These are phyloP conservation scores for Fusarium incarnatum DNA, from an alignment of 2,329 filamentous ascomycete species.

Conservation along the genomic window DNA sequence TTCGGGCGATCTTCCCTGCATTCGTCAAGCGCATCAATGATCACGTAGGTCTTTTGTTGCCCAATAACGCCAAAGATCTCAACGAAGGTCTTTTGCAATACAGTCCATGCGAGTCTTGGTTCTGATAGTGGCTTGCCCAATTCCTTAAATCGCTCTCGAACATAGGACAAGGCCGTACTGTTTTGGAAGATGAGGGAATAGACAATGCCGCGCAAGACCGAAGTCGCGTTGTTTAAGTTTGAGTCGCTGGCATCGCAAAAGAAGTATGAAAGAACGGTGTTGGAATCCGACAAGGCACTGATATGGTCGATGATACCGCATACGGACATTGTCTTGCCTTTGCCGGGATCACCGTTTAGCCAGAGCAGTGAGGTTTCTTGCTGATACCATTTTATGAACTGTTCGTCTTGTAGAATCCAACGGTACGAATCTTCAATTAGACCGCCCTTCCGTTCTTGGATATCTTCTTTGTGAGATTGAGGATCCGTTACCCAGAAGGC, in stretches of 20 bases:
- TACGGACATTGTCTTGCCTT: neutral
- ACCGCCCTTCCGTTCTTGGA: neutral
- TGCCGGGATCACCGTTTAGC: neutral
- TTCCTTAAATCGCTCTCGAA: neutral
- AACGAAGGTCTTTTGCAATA: too few relatives aligned
- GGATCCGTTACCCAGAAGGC: neutral
- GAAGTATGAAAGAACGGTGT: neutral
- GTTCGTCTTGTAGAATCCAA: neutral
- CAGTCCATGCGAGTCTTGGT: rapidly evolving
- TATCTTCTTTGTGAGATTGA: neutral
- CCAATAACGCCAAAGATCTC: rapidly evolving
- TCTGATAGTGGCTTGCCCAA: rapidly evolving
- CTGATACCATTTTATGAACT: rapidly evolving
- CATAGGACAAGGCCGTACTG: rapidly evolving
- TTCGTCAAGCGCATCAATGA: too few relatives aligned
- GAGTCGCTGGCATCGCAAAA: neutral
- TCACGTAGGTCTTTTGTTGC: rapidly evolving
- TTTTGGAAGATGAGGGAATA: neutral
- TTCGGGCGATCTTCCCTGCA: rapidly evolving
- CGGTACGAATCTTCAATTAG: rapidly evolving
- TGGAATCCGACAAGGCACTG: too few relatives aligned
- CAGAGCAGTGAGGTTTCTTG: rapidly evolving
- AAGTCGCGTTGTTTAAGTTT: rapidly evolving
- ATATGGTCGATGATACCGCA: neutral
- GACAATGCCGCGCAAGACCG: neutral